A percentile compares a stretch with the other conserved stretches of the same genome.
phyloP scores from a whole-genome alignment of 1,284 basidiomycete genomes.

The Sanghuangporus baumii region DNA sequence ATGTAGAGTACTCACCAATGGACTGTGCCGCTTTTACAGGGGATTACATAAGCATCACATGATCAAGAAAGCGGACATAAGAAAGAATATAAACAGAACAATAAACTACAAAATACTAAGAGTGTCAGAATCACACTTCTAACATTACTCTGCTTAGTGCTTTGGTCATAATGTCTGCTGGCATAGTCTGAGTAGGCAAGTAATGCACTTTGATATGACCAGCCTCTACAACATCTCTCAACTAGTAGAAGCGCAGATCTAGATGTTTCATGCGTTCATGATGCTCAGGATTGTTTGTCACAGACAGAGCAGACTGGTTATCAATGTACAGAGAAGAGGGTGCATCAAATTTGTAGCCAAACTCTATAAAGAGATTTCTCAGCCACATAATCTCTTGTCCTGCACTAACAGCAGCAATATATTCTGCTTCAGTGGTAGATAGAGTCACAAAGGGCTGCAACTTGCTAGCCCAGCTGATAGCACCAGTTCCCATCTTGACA shows the following conservation, averaged over 20 bases:
- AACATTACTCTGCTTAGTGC: neutral
- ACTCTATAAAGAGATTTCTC: conserved; percentile 26
- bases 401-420: conserved; percentile 19
- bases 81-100: neutral
- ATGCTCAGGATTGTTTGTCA: conserved; percentile 24
- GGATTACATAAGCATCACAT: neutral
- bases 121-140: neutral
- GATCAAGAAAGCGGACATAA: neutral
- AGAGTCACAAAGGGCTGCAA: no score
- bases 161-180: conserved; percentile 5
- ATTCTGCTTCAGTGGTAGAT: no score
- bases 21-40: neutral
- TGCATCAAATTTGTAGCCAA: conserved; percentile 22
- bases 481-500: neutral
- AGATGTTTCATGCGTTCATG: conserved; percentile 27
- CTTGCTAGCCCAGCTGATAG: no score
- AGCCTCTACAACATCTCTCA: conserved; percentile 21
- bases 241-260: conserved; percentile 24
- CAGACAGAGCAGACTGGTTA: conserved; percentile 24
- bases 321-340: conserved; percentile 21
- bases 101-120: neutral
- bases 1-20: no score
- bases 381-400: conserved; percentile 33
- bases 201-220: conserved; percentile 15
- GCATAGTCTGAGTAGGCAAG: neutral